A percentile compares a stretch with the other conserved stretches of the same genome.
phyloP scores from a whole-genome alignment of 257 asterid genomes.

The Solanum lycopersicoides region DNA sequence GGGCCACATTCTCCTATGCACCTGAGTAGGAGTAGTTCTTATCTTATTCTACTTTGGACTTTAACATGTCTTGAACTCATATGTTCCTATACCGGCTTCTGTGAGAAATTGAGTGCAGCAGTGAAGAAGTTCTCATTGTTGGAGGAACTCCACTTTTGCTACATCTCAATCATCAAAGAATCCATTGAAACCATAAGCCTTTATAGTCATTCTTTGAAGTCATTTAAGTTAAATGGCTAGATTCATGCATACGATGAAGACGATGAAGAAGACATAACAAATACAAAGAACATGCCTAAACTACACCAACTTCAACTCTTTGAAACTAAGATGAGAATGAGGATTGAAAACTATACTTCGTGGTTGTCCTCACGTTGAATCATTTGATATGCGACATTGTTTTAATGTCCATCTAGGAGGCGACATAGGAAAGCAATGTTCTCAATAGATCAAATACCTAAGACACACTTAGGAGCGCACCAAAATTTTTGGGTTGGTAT shows the following conservation, averaged over 20 bases:
- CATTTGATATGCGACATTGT: slow-evolving; percentile 35
- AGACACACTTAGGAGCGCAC: slow-evolving; percentile 12
- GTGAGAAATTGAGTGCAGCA: too few relatives aligned
- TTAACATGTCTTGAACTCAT: too few relatives aligned
- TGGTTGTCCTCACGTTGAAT: slow-evolving; percentile 36
- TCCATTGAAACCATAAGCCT: slow-evolving; percentile 5
- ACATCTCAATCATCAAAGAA: too few relatives aligned
- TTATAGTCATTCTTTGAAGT: slow-evolving; percentile 24
- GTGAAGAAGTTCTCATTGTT: too few relatives aligned
- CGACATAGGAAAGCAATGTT: slow-evolving; percentile 21
- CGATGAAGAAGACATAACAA: slow-evolving; percentile 18
- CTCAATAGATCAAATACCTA: slow-evolving; percentile 17
- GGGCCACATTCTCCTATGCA: too few relatives aligned
- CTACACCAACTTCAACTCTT: slow-evolving; percentile 23
- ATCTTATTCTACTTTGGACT: too few relatives aligned
- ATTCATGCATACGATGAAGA: neutral
- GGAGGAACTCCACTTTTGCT: too few relatives aligned
- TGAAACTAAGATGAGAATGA: slow-evolving; percentile 15
- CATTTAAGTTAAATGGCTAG: slow-evolving; percentile 10
- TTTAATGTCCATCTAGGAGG: slow-evolving; percentile 13
- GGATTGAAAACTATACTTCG: slow-evolving; percentile 33
- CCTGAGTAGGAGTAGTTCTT: too few relatives aligned
- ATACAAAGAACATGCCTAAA: slow-evolving; percentile 30
- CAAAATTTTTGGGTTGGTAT: neutral
- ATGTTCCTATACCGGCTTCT: too few relatives aligned